Evolutionary conservation across 2,329 filamentous ascomycete species (phyloP).

Genomic region (Pseudogymnoascus sp.): DNA sequence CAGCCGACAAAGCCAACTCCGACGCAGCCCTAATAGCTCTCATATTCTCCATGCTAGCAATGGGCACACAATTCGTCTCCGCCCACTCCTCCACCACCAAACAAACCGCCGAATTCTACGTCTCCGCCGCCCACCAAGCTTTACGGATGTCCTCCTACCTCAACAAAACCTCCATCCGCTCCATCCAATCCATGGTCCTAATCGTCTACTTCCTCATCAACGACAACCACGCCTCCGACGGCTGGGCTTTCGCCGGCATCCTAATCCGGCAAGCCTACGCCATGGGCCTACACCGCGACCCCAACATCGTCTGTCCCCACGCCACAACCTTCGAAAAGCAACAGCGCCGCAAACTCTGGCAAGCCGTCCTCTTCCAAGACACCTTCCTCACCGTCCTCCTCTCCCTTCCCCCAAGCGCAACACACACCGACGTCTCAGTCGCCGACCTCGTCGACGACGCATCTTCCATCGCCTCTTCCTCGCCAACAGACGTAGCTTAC

Average conservation of each 20-base stretch:
- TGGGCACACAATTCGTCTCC: conserved; percentile 70
- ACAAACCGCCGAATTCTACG: conserved; percentile 73
- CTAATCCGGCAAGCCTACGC: conserved; percentile 71
- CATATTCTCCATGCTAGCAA: conserved; percentile 67
- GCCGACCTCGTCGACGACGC: conserved; percentile 62
- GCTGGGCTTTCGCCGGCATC: conserved; percentile 74
- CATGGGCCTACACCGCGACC: conserved; percentile 72
- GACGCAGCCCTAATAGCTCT: conserved; percentile 65
- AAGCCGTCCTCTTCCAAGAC: conserved; percentile 71
- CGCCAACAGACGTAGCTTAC: conserved; percentile 60
- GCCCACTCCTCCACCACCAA: conserved; percentile 49
- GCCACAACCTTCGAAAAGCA: conserved; percentile 66
- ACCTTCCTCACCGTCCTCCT: conserved; percentile 72
- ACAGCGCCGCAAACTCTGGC: conserved; percentile 71
- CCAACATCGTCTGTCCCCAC: conserved; percentile 61
- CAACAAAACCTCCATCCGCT: conserved; percentile 62
- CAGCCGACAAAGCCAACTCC: conserved; percentile 46
- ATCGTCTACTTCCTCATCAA: conserved; percentile 79
- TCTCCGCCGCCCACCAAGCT: conserved; percentile 70
- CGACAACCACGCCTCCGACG: conserved; percentile 74
- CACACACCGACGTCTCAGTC: conserved; percentile 69
- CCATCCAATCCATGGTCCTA: conserved; percentile 74
- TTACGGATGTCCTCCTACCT: conserved; percentile 68
- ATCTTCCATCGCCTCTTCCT: conserved; percentile 46
- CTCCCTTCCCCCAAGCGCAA: conserved; percentile 67